phyloP scores from a whole-genome alignment of 352 stramenopile species.

The Saprolegnia diclina region DNA sequence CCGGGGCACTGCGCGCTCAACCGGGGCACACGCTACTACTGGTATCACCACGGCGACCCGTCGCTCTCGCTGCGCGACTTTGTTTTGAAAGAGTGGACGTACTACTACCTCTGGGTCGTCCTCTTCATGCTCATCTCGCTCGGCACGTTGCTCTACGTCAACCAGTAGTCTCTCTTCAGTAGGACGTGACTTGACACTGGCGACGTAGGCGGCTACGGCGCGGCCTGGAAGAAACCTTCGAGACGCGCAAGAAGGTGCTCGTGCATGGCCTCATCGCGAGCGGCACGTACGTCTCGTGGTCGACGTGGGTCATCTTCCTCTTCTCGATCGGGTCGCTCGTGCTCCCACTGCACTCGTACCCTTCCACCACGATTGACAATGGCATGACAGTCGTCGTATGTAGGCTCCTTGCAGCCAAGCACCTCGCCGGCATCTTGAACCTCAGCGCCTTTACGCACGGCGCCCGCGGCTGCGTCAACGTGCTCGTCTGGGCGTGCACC shows the following conservation, averaged over 20 bases:
- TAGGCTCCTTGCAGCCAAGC: conserved; percentile 3
- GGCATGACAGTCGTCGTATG: neutral
- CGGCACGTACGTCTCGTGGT: conserved; percentile 82
- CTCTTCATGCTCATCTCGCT: conserved; percentile 70
- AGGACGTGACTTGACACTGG: neutral
- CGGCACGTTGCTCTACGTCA: conserved; percentile 69
- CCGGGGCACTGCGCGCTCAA: neutral
- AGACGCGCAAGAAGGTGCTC: conserved; percentile 70
- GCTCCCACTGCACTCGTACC: conserved; percentile 22
- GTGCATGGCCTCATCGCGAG: conserved; percentile 73
- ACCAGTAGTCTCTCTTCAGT: conserved; percentile 30
- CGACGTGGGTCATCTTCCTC: conserved; percentile 56
- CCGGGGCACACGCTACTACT: conserved; percentile 4
- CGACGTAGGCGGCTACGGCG: conserved; percentile 42
- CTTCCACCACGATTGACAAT: neutral
- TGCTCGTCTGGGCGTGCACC: conserved; percentile 82
- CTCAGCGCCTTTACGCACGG: conserved; percentile 74
- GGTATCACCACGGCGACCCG: neutral
- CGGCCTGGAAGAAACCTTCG: conserved; percentile 80
- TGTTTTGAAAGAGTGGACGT: conserved; percentile 76
- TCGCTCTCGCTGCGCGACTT: conserved; percentile 70
- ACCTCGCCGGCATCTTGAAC: conserved; percentile 61
- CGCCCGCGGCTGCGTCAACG: conserved; percentile 68
- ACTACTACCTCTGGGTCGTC: conserved; percentile 78
- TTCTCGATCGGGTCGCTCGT: conserved; percentile 55